Conservation (phyloP, 2,329 filamentous ascomycete genomes). For the Graphium sp. region DNA sequence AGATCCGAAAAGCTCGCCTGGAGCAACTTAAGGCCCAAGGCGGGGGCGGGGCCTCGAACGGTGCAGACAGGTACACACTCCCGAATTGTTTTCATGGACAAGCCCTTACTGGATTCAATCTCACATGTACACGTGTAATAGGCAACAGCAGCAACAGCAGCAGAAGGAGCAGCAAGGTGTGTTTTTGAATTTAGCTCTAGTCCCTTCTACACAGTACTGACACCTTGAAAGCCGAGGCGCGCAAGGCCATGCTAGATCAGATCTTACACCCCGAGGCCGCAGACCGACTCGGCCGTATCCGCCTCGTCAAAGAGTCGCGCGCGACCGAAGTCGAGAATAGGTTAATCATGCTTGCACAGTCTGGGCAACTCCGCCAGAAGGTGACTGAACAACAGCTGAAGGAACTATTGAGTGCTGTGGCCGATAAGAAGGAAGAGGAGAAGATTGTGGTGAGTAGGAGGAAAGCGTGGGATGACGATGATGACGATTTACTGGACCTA, state of each 20-base stretch:
- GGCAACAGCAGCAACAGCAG: slow-evolving; percentile 2
- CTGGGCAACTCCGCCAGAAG: slow-evolving; percentile 71
- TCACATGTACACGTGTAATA: neutral
- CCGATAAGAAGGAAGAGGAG: slow-evolving; percentile 61
- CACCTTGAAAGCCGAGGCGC: slow-evolving; percentile 39
- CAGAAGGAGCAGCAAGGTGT: slow-evolving; percentile 3
- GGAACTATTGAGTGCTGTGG: slow-evolving; percentile 70
- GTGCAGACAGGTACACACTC: too few species aligned
- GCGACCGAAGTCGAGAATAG: slow-evolving; percentile 84
- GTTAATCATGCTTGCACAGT: slow-evolving; percentile 77
- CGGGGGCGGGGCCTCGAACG: slow-evolving; percentile 30
- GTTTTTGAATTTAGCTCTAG: slow-evolving; percentile 1
- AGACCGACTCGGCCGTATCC: slow-evolving; percentile 84
- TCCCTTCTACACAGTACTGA: neutral
- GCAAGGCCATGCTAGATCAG: slow-evolving; percentile 65
- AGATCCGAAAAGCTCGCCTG: slow-evolving; percentile 85
- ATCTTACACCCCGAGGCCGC: slow-evolving; percentile 90
- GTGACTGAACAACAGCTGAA: slow-evolving; percentile 90
- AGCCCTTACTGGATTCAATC: too few species aligned
- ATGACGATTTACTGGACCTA: slow-evolving; percentile 57
- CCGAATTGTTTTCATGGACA: too few species aligned
- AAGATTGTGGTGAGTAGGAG: slow-evolving; percentile 77
- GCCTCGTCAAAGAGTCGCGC: slow-evolving; percentile 84
- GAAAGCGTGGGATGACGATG: slow-evolving; percentile 74
- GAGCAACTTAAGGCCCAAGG: slow-evolving; percentile 76